These are phyloP conservation scores for Aureobasidium sp. DNA, from an alignment of 2,329 filamentous ascomycete species.

Conservation along the genomic window DNA sequence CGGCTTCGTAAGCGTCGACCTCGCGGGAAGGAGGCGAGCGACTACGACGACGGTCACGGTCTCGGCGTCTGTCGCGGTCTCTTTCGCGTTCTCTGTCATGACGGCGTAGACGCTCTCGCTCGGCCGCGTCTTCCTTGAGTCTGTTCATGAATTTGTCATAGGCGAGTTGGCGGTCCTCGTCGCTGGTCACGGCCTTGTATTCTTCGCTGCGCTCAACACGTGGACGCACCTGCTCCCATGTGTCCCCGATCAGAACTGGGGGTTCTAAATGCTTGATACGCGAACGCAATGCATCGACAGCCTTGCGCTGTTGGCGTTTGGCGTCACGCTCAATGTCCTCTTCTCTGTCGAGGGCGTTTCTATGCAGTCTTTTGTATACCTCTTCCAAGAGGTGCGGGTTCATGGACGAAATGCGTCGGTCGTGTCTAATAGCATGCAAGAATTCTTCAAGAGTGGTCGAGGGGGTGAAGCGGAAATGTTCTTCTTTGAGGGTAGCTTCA, in stretches of 20 bases:
- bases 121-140: slow-evolving; percentile 77
- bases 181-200: slow-evolving; percentile 72
- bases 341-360: slow-evolving; percentile 22
- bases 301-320: slow-evolving; percentile 78
- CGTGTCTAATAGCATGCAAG: slow-evolving; percentile 68
- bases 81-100: slow-evolving; percentile 38
- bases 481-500: slow-evolving; percentile 46
- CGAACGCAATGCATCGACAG: slow-evolving; percentile 74
- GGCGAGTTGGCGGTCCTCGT: slow-evolving; percentile 71
- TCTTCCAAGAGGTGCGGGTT: slow-evolving; percentile 83
- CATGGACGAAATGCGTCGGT: slow-evolving; percentile 81
- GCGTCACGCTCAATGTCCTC: slow-evolving; percentile 76
- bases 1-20: slow-evolving; percentile 87
- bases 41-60: slow-evolving; percentile 35
- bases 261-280: slow-evolving; percentile 87
- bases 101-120: slow-evolving; percentile 39
- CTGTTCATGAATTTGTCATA: slow-evolving; percentile 91
- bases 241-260: slow-evolving; percentile 66
- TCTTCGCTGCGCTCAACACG: slow-evolving; percentile 75
- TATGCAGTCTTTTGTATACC: slow-evolving; percentile 56
- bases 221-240: slow-evolving; percentile 78
- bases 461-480: slow-evolving; percentile 22
- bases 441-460: slow-evolving; percentile 82
- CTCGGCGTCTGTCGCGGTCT: slow-evolving; percentile 32
- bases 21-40: slow-evolving; percentile 60